Evolutionary conservation across 768 basidiomycete genomes (phyloP), one percentile per base, ranked within the genome.

Genomic region (Kwoniella shandongensis): DNA sequence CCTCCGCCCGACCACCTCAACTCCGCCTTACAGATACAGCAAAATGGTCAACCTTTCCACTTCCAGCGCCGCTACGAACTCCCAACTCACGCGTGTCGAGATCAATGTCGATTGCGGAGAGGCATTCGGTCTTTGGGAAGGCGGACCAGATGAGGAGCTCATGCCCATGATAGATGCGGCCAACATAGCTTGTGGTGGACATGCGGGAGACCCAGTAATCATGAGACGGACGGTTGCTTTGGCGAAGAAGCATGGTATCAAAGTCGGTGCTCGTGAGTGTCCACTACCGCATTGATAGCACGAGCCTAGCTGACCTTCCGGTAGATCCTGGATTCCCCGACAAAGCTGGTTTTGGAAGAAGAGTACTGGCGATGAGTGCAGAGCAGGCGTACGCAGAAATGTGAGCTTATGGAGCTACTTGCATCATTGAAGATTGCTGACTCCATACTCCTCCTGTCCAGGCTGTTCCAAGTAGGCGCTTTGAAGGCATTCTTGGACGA

Each of bases 401-500:
- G 85, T 86, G 58, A 42, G 81, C 23, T 36, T 40, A 25, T 52
- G 17, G 36, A 38, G 20, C 8, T 26, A 25, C 11, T 5, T 41
- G 39, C 1, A 36, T 22, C 15, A 25, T 18, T n/a, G 25, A 15
- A 11, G 3, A 12, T 38, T 4, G 36, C n/a, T n/a, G 57, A 17
- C 13, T 46, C 18, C 25, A 10, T 18, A 3, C n/a, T 32, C 35
- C 17, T 10, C 6, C 40, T 30, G 25, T 42, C 20, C 66, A 83
- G 86, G 57, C 78, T 83, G 4, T 86, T 85, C 65, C 86, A 87
- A 77, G 81, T 86, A 27, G 86, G 85, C n/a, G 84, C 86, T 0
- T 73, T 87, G 6, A 75, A 70, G 3, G 85, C 83, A 0, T 86
- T 87, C 72, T 75, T 87, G 51, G 82, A 80, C 41, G 69, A 79